Evolutionary conservation across 805 yeast species (phyloP), one percentile per base, ranked within the genome.

Genomic region (Kuraishia capsulata): DNA sequence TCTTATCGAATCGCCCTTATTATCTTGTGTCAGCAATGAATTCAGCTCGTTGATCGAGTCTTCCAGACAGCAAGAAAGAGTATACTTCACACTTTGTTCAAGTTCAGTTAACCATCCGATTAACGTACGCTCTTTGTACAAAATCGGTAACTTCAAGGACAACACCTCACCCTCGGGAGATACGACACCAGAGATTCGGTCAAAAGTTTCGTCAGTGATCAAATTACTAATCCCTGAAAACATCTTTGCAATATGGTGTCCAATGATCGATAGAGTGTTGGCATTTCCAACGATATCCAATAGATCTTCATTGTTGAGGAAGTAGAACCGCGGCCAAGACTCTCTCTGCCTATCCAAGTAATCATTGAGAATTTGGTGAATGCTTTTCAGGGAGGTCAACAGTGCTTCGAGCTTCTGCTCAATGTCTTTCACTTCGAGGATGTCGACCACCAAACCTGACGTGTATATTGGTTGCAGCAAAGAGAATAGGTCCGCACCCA

Each of bases 301-400:
- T 23, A 90, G 59, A 53, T 90, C 96, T 42, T 88, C 96, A 53
- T 90, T 90, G 4, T 97, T 96, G 20, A 90, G 61, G 52, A 90
- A 89, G 50, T 81, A 88, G 40, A 88, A 80, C 35, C 97, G 67
- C 1, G 96, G 89, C 49, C 82, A 90, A 1, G 67, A 42, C 31
- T 72, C 80, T 44, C 97, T 63, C 52, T 89, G 95, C 29, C 71
- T 72, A 47, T 89, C 97, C 24, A 90, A 62, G 52, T 78, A 90
- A 6, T 85, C 90, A 10, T 78, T 67, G 11, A 90, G 63, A 0
- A 96, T 79, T 38, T 69, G 72, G 33, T 78, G 69, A 2, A 86
- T 71, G 44, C 68, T 75, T 4, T 46, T 48, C 23, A 89, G 61
- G n/a, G 80, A 67, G 0, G 77, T 84, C 3, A 67, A 50, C 2